phyloP scores from a whole-genome alignment of 2,329 filamentous ascomycete genomes.

The Ophiocordyceps australis region DNA sequence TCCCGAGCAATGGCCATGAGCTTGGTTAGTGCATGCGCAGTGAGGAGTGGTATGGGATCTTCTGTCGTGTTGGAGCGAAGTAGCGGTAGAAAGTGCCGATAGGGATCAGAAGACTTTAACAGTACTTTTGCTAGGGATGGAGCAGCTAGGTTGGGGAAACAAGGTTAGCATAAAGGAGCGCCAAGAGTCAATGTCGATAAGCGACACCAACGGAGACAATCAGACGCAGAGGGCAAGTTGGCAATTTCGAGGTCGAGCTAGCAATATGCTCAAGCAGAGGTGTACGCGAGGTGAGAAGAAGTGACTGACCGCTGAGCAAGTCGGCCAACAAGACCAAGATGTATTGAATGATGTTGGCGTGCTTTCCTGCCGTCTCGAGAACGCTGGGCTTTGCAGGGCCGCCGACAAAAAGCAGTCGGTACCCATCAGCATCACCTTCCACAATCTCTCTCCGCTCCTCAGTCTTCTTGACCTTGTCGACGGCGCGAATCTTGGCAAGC shows the following conservation, averaged over 20 bases:
- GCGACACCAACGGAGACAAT: too few species aligned
- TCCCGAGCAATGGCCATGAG: slow-evolving; percentile 54
- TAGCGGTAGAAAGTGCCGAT: slow-evolving; percentile 68
- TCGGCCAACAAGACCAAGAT: slow-evolving; percentile 80
- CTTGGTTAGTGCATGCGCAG: slow-evolving; percentile 69
- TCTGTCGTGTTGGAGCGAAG: slow-evolving; percentile 59
- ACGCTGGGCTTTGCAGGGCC: slow-evolving; percentile 51
- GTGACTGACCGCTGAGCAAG: slow-evolving; percentile 57
- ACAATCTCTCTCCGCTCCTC: slow-evolving; percentile 75
- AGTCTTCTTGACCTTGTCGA: slow-evolving; percentile 79
- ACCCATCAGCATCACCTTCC: slow-evolving; percentile 62
- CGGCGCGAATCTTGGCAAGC: slow-evolving; percentile 85
- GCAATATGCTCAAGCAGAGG: too few species aligned
- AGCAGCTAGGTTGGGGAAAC: slow-evolving; percentile 39
- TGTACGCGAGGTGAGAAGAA: too few species aligned
- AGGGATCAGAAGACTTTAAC: slow-evolving; percentile 58
- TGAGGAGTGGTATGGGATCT: slow-evolving; percentile 76
- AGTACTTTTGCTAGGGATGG: slow-evolving; percentile 63
- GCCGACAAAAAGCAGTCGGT: slow-evolving; percentile 65
- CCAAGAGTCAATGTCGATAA: too few species aligned
- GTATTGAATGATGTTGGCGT: slow-evolving; percentile 85
- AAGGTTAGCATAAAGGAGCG: too few species aligned
- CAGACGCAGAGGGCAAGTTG: too few species aligned
- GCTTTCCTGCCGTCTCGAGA: slow-evolving; percentile 69
- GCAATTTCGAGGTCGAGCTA: too few species aligned